Evolutionary conservation across 495 filamentous ascomycete genomes (phyloP).

Genomic region (Aspergillus asperescens): DNA sequence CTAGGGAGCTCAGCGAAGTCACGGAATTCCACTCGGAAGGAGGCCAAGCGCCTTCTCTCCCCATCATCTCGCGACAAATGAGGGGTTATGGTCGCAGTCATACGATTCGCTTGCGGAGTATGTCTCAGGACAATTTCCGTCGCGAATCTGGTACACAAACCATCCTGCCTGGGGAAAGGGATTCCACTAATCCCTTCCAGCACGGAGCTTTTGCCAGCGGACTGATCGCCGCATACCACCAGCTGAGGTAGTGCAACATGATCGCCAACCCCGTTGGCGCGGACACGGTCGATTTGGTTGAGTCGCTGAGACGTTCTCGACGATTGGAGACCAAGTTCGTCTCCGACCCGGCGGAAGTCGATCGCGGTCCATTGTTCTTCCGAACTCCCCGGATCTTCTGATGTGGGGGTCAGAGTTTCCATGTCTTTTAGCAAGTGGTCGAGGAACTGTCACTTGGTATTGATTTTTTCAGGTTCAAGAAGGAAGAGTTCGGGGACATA

Average conservation of each 20-base stretch:
- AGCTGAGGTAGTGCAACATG: slow-evolving; percentile 60
- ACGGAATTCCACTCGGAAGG: slow-evolving; percentile 8
- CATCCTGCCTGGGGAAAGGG: slow-evolving; percentile 35
- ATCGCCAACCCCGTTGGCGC: slow-evolving; percentile 48
- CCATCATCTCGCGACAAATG: slow-evolving; percentile 9
- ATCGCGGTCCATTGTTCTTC: too few relatives aligned
- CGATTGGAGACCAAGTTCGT: too few relatives aligned
- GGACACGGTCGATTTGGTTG: slow-evolving; percentile 32
- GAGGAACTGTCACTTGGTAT: too few relatives aligned
- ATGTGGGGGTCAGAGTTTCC: too few relatives aligned
- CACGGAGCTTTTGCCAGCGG: slow-evolving; percentile 44
- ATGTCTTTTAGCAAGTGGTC: too few relatives aligned
- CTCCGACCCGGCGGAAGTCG: too few relatives aligned
- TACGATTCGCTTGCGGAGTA: slow-evolving; percentile 1
- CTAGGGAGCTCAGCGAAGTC: slow-evolving; percentile 34
- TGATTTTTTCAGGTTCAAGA: too few relatives aligned
- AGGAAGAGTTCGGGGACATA: too few relatives aligned
- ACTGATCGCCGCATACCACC: slow-evolving; percentile 59
- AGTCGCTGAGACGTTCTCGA: slow-evolving; percentile 13
- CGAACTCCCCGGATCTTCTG: too few relatives aligned
- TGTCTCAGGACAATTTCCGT: slow-evolving; percentile 31
- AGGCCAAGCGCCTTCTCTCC: slow-evolving; percentile 9
- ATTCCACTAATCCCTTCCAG: slow-evolving; percentile 40
- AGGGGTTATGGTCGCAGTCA: slow-evolving; percentile 17
- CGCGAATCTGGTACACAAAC: slow-evolving; percentile 34